phyloP scores from a whole-genome alignment of 768 basidiomycete species.

The Trametes coccinea region DNA sequence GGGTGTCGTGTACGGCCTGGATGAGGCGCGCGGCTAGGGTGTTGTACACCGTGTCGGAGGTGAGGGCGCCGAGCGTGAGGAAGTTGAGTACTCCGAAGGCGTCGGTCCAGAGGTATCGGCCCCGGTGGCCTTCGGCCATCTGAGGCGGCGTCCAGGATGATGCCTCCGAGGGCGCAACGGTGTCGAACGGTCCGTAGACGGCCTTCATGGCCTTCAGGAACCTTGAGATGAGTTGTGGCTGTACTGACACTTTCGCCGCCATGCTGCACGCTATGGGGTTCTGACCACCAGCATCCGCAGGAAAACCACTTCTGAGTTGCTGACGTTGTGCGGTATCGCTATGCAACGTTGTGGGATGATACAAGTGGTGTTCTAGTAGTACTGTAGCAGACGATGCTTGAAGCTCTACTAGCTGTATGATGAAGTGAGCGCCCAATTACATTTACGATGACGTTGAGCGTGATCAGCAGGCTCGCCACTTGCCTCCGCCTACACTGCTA shows the following conservation, averaged over 20 bases:
- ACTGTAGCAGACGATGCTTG: too few relatives aligned
- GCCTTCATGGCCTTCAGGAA: slow-evolving; percentile 24
- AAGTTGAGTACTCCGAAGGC: slow-evolving; percentile 34
- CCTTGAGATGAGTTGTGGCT: slow-evolving; percentile 5
- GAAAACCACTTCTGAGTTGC: too few relatives aligned
- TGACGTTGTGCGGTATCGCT: too few relatives aligned
- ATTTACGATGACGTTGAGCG: background rate
- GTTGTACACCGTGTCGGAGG: slow-evolving; percentile 23
- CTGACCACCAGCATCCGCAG: too few relatives aligned
- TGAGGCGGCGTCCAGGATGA: slow-evolving; percentile 24
- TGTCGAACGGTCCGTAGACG: slow-evolving; percentile 23
- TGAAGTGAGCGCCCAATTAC: background rate
- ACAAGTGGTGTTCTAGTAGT: background rate
- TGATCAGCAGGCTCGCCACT: background rate
- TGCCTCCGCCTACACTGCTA: background rate
- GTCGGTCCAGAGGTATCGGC: slow-evolving; percentile 36
- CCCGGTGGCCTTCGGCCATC: slow-evolving; percentile 25
- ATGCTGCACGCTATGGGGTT: background rate
- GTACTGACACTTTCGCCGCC: background rate
- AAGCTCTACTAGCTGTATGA: background rate
- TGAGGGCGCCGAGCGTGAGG: slow-evolving; percentile 27
- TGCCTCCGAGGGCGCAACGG: slow-evolving; percentile 5
- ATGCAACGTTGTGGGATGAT: background rate
- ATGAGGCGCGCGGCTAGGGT: slow-evolving; percentile 28
- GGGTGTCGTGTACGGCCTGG: slow-evolving; percentile 29